Percentiles rank a stretch among this genome's conserved stretches.
Evolutionary conservation across 768 basidiomycete genomes (phyloP).

Genomic region (Infundibulicybe gibba): DNA sequence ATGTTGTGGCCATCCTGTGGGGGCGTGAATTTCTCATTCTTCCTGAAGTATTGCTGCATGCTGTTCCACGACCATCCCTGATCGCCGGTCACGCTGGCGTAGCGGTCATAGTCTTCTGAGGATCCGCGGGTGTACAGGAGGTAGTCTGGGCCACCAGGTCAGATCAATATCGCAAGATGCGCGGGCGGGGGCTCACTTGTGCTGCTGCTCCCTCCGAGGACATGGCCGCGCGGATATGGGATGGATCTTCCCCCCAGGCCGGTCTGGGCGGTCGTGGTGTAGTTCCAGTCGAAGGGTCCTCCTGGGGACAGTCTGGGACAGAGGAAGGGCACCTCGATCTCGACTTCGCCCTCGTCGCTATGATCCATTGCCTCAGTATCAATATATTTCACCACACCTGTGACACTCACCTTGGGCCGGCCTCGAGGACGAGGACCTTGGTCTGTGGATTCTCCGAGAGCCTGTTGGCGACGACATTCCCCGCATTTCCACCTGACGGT

Average conservation of each 20-base stretch:
- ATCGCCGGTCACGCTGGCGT: constrained; percentile 23
- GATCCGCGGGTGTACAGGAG: constrained; percentile 30
- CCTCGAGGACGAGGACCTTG: constrained; percentile 11
- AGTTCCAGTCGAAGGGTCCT: constrained; percentile 16
- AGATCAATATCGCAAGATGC: not conserved
- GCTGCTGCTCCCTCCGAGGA: constrained; percentile 28
- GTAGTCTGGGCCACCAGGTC: constrained; percentile 9
- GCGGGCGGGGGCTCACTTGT: constrained; percentile 17
- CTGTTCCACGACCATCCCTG: constrained; percentile 28
- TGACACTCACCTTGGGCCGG: constrained; percentile 7
- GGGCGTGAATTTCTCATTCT: constrained; percentile 22
- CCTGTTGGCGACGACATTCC: constrained; percentile 10
- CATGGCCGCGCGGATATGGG: constrained; percentile 19
- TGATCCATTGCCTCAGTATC: not conserved
- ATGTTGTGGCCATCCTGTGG: constrained; percentile 27
- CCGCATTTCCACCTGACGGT: constrained; percentile 11
- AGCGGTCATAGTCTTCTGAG: constrained; percentile 27
- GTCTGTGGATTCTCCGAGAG: constrained; percentile 6
- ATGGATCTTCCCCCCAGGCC: constrained; percentile 16
- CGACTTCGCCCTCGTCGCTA: constrained; percentile 3
- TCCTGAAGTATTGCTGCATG: constrained; percentile 21
- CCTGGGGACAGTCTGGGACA: not conserved
- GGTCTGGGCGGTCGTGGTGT: constrained; percentile 16
- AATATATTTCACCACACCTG: not conserved
- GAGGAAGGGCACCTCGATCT: constrained; percentile 5